Evolutionary conservation across 768 basidiomycete genomes (phyloP).

Genomic region (Lentinula sp.): DNA sequence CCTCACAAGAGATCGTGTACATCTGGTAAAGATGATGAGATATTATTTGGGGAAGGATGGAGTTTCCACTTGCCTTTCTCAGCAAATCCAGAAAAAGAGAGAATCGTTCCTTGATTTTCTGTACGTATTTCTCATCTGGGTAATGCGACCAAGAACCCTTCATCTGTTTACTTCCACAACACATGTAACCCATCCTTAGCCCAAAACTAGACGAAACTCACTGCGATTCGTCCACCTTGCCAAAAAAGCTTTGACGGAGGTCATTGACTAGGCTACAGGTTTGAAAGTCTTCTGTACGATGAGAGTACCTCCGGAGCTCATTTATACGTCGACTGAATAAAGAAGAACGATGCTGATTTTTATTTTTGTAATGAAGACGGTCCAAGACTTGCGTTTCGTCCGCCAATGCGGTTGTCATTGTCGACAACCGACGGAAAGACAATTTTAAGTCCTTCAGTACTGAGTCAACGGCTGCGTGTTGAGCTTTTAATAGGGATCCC

Average conservation of each 20-base stretch:
- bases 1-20: slow-evolving; percentile 36
- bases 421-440: slow-evolving; percentile 46
- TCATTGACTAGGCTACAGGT: slow-evolving; percentile 25
- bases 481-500: background rate
- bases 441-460: slow-evolving; percentile 57
- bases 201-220: slow-evolving; percentile 16
- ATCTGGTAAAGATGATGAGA: slow-evolving; percentile 26
- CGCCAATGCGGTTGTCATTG: slow-evolving; percentile 30
- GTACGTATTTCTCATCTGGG: slow-evolving; percentile 35
- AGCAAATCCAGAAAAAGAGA: slow-evolving; percentile 30
- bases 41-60: background rate
- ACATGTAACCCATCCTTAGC: background rate
- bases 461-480: slow-evolving; percentile 34
- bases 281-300: slow-evolving; percentile 26
- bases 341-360: slow-evolving; percentile 68
- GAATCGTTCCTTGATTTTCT: slow-evolving; percentile 28
- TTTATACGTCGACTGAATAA: slow-evolving; percentile 64
- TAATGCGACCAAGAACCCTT: slow-evolving; percentile 63
- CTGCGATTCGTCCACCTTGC: slow-evolving; percentile 27
- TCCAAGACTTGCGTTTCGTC: slow-evolving; percentile 58
- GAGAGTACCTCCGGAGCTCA: slow-evolving; percentile 54
- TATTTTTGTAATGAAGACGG: slow-evolving; percentile 71
- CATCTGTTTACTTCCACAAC: slow-evolving; percentile 40
- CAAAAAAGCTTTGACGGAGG: slow-evolving; percentile 50
- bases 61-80: slow-evolving; percentile 35